Evolutionary conservation across 176 grass and related monocot genomes (phyloP).

Genomic region (Poa annua): DNA sequence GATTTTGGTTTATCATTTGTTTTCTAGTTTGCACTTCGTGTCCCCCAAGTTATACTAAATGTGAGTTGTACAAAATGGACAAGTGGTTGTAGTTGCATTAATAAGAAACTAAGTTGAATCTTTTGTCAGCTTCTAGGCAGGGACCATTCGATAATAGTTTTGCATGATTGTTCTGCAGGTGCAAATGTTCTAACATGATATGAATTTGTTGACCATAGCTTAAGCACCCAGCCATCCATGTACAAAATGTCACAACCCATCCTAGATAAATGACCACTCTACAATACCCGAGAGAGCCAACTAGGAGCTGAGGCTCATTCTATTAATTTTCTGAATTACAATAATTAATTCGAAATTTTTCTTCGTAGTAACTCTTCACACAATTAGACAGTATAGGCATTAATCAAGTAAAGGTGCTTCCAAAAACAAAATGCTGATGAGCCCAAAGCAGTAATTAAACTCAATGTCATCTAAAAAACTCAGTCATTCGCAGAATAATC

Average conservation of each 20-base stretch:
- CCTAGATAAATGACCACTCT: constrained; percentile 25
- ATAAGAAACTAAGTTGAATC: constrained; percentile 1
- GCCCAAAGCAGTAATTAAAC: constrained; percentile 21
- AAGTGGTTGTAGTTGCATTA: background rate
- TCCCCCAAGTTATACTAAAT: background rate
- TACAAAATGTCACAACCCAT: background rate
- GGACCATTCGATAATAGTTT: background rate
- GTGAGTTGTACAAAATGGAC: background rate
- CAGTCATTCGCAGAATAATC: constrained; percentile 18
- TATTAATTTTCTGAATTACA: constrained; percentile 20
- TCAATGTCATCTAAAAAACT: background rate
- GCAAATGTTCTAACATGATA: constrained; percentile 27
- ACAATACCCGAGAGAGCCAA: background rate
- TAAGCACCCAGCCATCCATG: background rate
- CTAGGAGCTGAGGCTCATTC: background rate
- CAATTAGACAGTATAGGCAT: constrained; percentile 31
- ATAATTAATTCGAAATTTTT: background rate
- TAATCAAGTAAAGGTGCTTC: constrained; percentile 30
- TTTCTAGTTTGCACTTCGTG: too few species aligned
- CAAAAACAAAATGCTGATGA: constrained; percentile 28
- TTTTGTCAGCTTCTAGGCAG: constrained; percentile 8
- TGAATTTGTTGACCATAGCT: constrained; percentile 22
- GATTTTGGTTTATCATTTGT: too few species aligned
- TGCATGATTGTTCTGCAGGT: constrained; percentile 18
- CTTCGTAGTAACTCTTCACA: background rate